Conservation (phyloP, 345 rosid genomes). For the Geranium rotundifolium region DNA sequence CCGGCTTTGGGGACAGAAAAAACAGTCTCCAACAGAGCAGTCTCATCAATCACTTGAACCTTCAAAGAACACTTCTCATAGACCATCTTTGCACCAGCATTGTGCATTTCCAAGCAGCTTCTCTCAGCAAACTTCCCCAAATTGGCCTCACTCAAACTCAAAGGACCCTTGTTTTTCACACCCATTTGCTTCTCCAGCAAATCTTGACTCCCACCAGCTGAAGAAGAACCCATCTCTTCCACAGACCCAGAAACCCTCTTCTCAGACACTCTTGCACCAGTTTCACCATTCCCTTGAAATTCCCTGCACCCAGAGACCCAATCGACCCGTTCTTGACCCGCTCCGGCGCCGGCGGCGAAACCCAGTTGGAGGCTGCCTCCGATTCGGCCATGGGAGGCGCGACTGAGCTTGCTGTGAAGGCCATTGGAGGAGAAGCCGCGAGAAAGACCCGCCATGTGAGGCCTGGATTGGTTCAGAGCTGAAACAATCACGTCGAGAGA, state of each 20-base stretch:
- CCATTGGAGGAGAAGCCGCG: not conserved
- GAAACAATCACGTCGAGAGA: not conserved
- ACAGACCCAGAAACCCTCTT: not conserved
- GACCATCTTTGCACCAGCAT: conserved; percentile 1
- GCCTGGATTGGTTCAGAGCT: not conserved
- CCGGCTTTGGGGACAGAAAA: not conserved
- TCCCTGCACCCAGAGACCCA: not conserved
- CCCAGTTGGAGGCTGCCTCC: not conserved
- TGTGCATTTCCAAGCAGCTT: not conserved
- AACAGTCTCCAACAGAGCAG: not conserved
- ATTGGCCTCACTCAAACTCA: not conserved
- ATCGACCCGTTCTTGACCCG: not conserved
- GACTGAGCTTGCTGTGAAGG: not conserved
- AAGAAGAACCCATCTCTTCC: not conserved
- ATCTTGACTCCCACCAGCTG: not conserved
- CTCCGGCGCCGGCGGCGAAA: not conserved
- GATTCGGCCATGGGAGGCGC: not conserved
- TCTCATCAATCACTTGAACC: not conserved
- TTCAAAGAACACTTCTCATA: not conserved
- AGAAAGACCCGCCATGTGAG: not conserved
- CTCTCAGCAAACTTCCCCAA: not conserved
- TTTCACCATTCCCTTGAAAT: not conserved
- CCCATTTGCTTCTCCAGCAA: too few relatives aligned
- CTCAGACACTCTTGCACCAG: not conserved
- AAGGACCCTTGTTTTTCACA: not conserved